Evolutionary conservation across 305 asterid genomes (phyloP).

Genomic region (Fraxinus velutina): DNA sequence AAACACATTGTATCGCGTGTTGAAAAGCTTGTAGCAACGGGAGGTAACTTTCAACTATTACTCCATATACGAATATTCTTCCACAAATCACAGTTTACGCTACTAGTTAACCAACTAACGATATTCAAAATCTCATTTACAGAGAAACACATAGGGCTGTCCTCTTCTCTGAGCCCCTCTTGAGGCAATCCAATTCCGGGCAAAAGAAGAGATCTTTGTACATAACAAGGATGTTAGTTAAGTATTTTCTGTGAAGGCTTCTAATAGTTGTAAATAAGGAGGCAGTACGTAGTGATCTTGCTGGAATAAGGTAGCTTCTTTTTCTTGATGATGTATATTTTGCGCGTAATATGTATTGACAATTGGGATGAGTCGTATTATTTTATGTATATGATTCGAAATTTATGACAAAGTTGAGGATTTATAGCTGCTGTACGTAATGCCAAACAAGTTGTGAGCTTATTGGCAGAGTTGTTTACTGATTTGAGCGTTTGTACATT

Average conservation of each 20-base stretch:
- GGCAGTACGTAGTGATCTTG: conserved; percentile 9
- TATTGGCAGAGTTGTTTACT: not conserved
- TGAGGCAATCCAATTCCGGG: conserved; percentile 10
- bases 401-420: conserved; percentile 2
- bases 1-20: conserved; percentile 86
- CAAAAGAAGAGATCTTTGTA: conserved; percentile 26
- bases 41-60: conserved; percentile 43
- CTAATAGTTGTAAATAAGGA: conserved; percentile 21
- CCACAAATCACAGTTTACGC: not conserved
- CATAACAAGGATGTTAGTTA: conserved; percentile 15
- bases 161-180: conserved; percentile 29
- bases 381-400: conserved; percentile 8
- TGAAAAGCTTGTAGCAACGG: conserved; percentile 77
- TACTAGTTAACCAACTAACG: not conserved
- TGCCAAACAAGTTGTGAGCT: conserved; percentile 4
- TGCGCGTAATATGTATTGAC: not conserved
- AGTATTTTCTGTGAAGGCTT: conserved; percentile 10
- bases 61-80: not conserved
- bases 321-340: conserved; percentile 18
- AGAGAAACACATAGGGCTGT: conserved; percentile 46
- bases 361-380: conserved; percentile 4
- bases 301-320: conserved; percentile 31
- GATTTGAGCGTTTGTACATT: not conserved
- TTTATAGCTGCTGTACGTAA: not conserved
- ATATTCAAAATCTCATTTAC: conserved; percentile 16